Evolutionary conservation across 768 basidiomycete genomes (phyloP).

Genomic region (Harrya chromipes): DNA sequence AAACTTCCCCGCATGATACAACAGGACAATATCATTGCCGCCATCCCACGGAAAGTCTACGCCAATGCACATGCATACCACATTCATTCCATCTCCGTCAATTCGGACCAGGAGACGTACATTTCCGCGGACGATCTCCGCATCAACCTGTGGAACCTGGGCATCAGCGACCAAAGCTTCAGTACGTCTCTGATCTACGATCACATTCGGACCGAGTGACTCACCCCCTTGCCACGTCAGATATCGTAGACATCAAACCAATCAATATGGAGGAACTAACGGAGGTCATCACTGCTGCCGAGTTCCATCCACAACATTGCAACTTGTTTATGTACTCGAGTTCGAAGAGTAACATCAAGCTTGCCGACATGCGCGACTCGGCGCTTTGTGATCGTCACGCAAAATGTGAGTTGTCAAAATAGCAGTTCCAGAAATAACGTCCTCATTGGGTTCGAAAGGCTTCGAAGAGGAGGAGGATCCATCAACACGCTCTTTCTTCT

Average conservation of each 20-base stretch:
- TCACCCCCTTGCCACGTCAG: conserved; percentile 39
- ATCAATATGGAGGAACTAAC: conserved; percentile 99
- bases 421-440: not conserved
- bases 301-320: conserved; percentile 97
- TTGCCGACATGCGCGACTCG: conserved; percentile 98
- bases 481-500: conserved; percentile 96
- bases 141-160: conserved; percentile 97
- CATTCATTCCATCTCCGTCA: conserved; percentile 99
- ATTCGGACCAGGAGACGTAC: conserved; percentile 99
- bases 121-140: conserved; percentile 98
- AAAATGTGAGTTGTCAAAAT: conserved; percentile 65
- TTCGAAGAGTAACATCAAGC: conserved; percentile 99
- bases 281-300: conserved; percentile 99
- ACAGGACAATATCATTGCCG: conserved; percentile 98
- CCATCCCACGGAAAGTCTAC: conserved; percentile 97
- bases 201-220: conserved; percentile 1
- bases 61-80: conserved; percentile 99
- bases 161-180: conserved; percentile 98
- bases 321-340: conserved; percentile 99
- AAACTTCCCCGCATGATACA: conserved; percentile 87
- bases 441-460: conserved; percentile 47
- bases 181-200: conserved; percentile 55
- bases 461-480: conserved; percentile 99
- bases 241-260: conserved; percentile 99
- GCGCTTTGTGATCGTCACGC: conserved; percentile 95